These are phyloP conservation scores for Exophiala alcalophila DNA, from an alignment of 2,329 filamentous ascomycete species.

Conservation along the genomic window DNA sequence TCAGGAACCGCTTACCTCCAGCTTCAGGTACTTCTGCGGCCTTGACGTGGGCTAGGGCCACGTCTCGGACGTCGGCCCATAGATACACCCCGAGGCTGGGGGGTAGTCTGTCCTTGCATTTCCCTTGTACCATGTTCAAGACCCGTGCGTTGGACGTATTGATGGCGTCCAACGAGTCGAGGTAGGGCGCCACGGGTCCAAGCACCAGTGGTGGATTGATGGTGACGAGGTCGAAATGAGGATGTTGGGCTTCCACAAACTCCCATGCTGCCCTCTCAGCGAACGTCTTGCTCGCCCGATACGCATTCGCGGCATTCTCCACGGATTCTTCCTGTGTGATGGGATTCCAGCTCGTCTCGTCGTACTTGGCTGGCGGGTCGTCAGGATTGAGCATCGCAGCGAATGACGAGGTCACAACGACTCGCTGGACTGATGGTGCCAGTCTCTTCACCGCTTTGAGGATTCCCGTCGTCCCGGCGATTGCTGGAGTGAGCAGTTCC, in stretches of 20 bases:
- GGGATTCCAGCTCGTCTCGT: constrained; percentile 42
- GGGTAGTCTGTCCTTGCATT: constrained; percentile 29
- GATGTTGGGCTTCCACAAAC: constrained; percentile 31
- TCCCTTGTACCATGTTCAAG: constrained; percentile 32
- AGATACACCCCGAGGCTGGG: neutral
- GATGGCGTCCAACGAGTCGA: constrained; percentile 28
- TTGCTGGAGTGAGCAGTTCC: constrained; percentile 55
- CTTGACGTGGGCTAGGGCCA: constrained; percentile 18
- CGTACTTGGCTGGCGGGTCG: constrained; percentile 35
- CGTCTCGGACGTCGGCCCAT: constrained; percentile 19
- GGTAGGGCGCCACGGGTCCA: constrained; percentile 34
- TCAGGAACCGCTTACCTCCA: constrained; percentile 17
- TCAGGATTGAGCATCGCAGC: constrained; percentile 57
- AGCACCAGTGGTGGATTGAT: constrained; percentile 47
- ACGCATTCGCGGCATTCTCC: constrained; percentile 36
- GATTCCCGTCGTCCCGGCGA: constrained; percentile 62
- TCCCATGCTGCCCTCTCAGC: constrained; percentile 31
- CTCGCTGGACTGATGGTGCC: constrained; percentile 65
- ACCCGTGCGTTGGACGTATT: constrained; percentile 39
- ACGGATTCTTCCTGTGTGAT: constrained; percentile 41
- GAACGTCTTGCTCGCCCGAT: constrained; percentile 51
- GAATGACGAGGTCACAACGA: constrained; percentile 68
- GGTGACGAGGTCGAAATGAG: constrained; percentile 40
- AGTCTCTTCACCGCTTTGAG: constrained; percentile 58
- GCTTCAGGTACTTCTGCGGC: constrained; percentile 16